Percentiles rank a stretch among this genome's conserved stretches.
phyloP scores from a whole-genome alignment of 2,329 filamentous ascomycete species.

The Chaetomiaceae sp. region DNA sequence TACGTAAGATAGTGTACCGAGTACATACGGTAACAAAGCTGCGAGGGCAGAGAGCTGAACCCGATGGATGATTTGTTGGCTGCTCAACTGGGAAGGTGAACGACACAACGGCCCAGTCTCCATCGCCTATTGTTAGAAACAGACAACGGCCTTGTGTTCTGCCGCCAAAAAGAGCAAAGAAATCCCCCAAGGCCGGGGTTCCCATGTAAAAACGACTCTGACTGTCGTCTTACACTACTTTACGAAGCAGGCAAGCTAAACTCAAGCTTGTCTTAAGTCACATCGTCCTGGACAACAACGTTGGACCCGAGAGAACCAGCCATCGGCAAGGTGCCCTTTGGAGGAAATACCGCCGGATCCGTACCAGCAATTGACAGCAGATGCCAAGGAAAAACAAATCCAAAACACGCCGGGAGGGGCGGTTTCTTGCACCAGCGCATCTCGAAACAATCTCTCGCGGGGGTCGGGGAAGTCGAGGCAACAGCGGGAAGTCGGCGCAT shows the following conservation, averaged over 20 bases:
- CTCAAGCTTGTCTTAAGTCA: too few species aligned
- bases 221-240: too few species aligned
- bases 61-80: background rate
- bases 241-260: too few species aligned
- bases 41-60: background rate
- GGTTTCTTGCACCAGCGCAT: background rate
- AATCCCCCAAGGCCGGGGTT: background rate
- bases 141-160: background rate
- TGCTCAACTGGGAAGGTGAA: background rate
- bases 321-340: too few species aligned
- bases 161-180: too few species aligned
- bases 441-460: slow-evolving; percentile 5
- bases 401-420: slow-evolving; percentile 1
- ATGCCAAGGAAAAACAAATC: slow-evolving; percentile 10
- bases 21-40: too few species aligned
- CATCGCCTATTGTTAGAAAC: slow-evolving; percentile 5
- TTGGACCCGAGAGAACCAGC: too few species aligned
- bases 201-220: background rate
- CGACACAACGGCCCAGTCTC: background rate
- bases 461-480: background rate
- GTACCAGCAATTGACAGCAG: background rate
- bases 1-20: background rate
- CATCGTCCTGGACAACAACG: too few species aligned
- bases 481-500: slow-evolving; percentile 6
- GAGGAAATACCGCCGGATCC: too few species aligned